phyloP scores from a whole-genome alignment of 1,139 yeast species.

The Debaryomycetaceae sp. region DNA sequence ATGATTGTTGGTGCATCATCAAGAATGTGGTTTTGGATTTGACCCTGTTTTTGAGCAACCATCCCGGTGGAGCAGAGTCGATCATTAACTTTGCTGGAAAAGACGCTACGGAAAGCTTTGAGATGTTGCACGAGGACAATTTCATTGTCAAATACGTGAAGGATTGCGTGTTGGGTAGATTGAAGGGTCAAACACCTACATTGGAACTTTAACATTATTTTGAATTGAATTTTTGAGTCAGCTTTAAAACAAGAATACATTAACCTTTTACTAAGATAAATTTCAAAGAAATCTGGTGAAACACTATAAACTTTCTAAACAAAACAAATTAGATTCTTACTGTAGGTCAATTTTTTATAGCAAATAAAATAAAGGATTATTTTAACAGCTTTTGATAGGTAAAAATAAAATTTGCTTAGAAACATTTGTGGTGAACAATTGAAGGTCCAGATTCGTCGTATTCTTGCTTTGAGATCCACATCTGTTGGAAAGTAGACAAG shows the following conservation, averaged over 20 bases:
- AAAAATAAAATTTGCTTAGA: conserved; percentile 49
- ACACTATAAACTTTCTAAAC: conserved; percentile 2
- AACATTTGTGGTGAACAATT: conserved; percentile 99
- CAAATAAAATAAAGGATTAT: background rate
- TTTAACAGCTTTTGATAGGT: background rate
- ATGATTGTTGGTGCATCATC: conserved; percentile 85
- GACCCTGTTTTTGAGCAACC: conserved; percentile 71
- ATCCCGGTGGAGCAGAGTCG: conserved; percentile 85
- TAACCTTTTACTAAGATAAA: background rate
- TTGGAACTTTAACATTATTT: conserved; percentile 12
- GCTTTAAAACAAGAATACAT: background rate
- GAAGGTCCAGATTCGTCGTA: conserved; percentile 99
- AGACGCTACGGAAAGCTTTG: conserved; percentile 86
- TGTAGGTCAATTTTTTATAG: conserved; percentile 3
- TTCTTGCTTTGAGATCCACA: conserved; percentile 99
- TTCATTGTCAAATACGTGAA: conserved; percentile 49
- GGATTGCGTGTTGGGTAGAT: conserved; percentile 44
- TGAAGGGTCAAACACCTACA: conserved; percentile 44
- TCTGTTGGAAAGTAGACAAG: conserved; percentile 98
- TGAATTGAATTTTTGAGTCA: no score
- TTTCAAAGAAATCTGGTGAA: background rate
- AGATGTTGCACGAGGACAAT: conserved; percentile 54
- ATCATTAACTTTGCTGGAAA: conserved; percentile 80
- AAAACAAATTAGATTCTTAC: conserved; percentile 1
- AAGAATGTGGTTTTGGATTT: conserved; percentile 83